Base-by-base conservation (phyloP, 1,284 basidiomycete genomes). In the Inonotus obliquus region DNA sequence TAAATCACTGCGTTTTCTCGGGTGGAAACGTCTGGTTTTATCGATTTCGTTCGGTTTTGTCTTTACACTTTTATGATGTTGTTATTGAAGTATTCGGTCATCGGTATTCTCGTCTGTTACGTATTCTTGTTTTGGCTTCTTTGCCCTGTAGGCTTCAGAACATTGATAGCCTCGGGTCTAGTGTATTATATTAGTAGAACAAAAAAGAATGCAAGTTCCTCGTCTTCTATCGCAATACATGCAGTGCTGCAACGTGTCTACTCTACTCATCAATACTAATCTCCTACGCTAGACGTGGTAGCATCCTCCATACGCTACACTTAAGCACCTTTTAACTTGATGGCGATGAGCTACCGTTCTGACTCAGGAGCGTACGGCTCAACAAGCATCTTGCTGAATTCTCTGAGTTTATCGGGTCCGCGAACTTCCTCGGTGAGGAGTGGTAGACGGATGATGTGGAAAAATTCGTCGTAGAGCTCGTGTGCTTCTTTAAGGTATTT, bases 381-480 rank as follows among this genome's bases (percentile, higher is more conserved):
- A 44, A 93, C 84, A 35, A 93, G 80, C 89, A 94, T 91, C 75
- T 87, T 84, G 74, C 91, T 93, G 71, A 96, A 97, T 72, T 91
- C 86, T 71, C 89, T 87, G 66, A 99, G 84, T 79, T 93, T 96
- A 72, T 94, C 91, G 0, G 94, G 91, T 2, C 96, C 96, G 68
- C 97, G 84, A 2, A 99, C 95, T 76, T 99, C 97, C 73, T 98
- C 95, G 4, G 96, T 98, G 62, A 98, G 83, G 39, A 99, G 78
- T 2, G 96, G 96, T 61, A 99, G 84, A 72, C 90, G 87, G 49
- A 97, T 77, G 69, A 98, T 96, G 73, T 98, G 94, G 86, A 98
- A 98, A 73, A 96, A 96, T 72, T 98, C 93, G 75, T 94, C 92
- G 72, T 97, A 97, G 61, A 97, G 86, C 72, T 97, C 94, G 74